phyloP scores from a whole-genome alignment of 2,329 filamentous ascomycete species.

The Fusarium odoratissimum region DNA sequence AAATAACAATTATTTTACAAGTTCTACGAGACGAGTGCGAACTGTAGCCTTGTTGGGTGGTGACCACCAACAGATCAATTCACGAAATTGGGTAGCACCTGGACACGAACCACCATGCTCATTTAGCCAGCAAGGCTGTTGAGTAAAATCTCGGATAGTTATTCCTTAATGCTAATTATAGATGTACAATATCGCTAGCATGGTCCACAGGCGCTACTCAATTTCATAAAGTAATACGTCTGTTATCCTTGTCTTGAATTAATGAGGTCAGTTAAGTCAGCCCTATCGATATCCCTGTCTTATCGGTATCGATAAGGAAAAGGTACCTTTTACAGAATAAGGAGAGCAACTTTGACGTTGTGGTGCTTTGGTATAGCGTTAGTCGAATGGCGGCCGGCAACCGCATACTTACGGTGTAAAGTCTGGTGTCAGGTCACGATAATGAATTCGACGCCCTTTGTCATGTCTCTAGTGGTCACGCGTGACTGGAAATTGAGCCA shows the following conservation, averaged over 20 bases:
- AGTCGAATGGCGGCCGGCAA: not conserved
- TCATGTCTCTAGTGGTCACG: not conserved
- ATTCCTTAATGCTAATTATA: not conserved
- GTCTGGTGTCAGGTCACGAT: not conserved
- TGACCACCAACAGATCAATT: not conserved
- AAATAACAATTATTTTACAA: no score
- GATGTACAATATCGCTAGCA: accelerated
- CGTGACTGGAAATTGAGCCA: not conserved
- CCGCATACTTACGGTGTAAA: not conserved
- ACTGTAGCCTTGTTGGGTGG: not conserved
- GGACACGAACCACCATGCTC: not conserved
- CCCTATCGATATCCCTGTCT: not conserved
- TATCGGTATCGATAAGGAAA: not conserved
- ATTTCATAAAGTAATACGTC: no score
- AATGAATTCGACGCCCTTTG: not conserved
- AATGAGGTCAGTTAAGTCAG: not conserved
- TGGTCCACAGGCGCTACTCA: not conserved
- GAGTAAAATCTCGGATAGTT: not conserved
- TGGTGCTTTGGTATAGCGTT: accelerated
- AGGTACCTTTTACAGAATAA: accelerated
- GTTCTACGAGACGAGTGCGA: not conserved
- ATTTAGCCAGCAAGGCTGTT: not conserved
- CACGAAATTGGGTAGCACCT: not conserved
- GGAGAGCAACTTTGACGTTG: accelerated
- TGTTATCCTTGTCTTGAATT: not conserved